These are phyloP conservation scores for Dioszegia aurantiaca DNA, from an alignment of 768 basidiomycete species.

Conservation along the genomic window DNA sequence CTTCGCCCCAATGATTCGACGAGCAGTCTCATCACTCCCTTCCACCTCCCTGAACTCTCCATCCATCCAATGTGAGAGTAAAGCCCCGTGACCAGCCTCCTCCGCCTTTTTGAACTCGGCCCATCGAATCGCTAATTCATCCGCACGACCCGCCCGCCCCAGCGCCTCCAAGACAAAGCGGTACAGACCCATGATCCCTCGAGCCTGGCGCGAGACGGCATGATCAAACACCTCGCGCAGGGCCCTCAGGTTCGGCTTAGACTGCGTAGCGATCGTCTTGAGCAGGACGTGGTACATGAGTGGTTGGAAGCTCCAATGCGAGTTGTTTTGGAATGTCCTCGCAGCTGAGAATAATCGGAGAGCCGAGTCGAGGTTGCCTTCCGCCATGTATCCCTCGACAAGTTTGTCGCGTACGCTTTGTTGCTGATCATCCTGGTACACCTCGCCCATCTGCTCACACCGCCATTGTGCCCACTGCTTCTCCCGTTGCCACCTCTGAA, in stretches of 20 bases:
- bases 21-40: slow-evolving; percentile 1
- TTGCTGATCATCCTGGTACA: not conserved
- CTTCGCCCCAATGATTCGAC: not conserved
- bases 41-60: slow-evolving; percentile 14
- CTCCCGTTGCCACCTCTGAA: slow-evolving; percentile 54
- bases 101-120: slow-evolving; percentile 9
- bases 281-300: slow-evolving; percentile 61
- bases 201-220: slow-evolving; percentile 52
- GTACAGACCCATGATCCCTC: slow-evolving; percentile 22
- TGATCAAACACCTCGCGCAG: slow-evolving; percentile 68
- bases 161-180: slow-evolving; percentile 17
- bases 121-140: slow-evolving; percentile 14
- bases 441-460: slow-evolving; percentile 8
- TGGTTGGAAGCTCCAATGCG: slow-evolving; percentile 28
- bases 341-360: slow-evolving; percentile 70
- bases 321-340: slow-evolving; percentile 31
- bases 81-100: not conserved
- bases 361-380: slow-evolving; percentile 70
- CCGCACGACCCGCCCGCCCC: slow-evolving; percentile 11
- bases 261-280: slow-evolving; percentile 62
- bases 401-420: slow-evolving; percentile 15
- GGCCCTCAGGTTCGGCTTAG: slow-evolving; percentile 57
- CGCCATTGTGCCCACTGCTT: slow-evolving; percentile 30
- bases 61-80: slow-evolving; percentile 16
- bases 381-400: slow-evolving; percentile 58